These are phyloP conservation scores for Agrocybe praecox DNA, from an alignment of 768 basidiomycete species.

Conservation along the genomic window DNA sequence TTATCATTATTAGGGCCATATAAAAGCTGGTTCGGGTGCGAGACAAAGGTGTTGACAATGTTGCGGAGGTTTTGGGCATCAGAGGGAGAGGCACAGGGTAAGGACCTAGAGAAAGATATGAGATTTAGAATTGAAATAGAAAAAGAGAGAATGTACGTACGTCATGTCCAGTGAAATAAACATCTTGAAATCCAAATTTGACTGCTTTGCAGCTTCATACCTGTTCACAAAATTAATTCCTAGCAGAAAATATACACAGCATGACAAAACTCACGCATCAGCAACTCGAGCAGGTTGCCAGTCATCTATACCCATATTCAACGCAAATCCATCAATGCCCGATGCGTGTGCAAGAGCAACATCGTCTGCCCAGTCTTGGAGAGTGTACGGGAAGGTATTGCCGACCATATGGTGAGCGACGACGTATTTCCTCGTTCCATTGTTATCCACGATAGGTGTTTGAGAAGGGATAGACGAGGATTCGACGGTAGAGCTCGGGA, in stretches of 20 bases:
- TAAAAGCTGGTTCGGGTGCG: slow-evolving; percentile 63
- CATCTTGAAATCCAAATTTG: slow-evolving; percentile 63
- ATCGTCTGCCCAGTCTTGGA: slow-evolving; percentile 50
- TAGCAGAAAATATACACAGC: slow-evolving; percentile 1
- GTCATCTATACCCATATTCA: slow-evolving; percentile 66
- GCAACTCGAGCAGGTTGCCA: slow-evolving; percentile 67
- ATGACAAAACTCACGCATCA: slow-evolving; percentile 53
- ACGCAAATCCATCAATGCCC: slow-evolving; percentile 70
- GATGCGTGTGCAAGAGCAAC: slow-evolving; percentile 55
- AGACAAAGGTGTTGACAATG: slow-evolving; percentile 54
- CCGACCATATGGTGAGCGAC: slow-evolving; percentile 68
- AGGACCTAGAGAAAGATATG: slow-evolving; percentile 36
- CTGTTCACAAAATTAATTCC: slow-evolving; percentile 24
- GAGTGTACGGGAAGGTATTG: slow-evolving; percentile 64
- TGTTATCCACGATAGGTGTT: slow-evolving; percentile 10
- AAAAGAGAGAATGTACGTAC: slow-evolving; percentile 35
- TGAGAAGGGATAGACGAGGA: slow-evolving; percentile 12
- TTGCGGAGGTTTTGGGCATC: slow-evolving; percentile 54
- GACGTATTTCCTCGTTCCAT: slow-evolving; percentile 43
- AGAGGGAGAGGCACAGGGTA: slow-evolving; percentile 50
- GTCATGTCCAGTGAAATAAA: slow-evolving; percentile 83
- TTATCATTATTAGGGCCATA: slow-evolving; percentile 28
- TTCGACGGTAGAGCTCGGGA: neutral
- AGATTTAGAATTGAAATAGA: neutral
- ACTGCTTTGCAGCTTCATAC: slow-evolving; percentile 56